These are phyloP conservation scores for Paraconiothyrium brasiliense DNA, from an alignment of 2,329 filamentous ascomycete species.

Conservation along the genomic window DNA sequence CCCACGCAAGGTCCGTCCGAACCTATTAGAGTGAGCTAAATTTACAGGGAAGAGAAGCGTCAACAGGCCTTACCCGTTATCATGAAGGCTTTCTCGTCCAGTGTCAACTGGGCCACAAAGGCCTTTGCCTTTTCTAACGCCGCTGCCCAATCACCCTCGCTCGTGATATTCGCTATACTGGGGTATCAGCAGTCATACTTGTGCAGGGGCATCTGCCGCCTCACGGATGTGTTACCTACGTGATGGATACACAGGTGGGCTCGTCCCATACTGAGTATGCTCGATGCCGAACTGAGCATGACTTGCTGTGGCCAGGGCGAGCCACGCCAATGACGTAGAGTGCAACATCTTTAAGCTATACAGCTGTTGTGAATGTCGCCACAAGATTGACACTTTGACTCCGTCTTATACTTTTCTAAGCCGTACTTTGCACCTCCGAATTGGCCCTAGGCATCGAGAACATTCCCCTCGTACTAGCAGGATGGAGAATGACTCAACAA, in stretches of 20 bases:
- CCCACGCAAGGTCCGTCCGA: slow-evolving; percentile 45
- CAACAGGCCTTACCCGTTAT: slow-evolving; percentile 34
- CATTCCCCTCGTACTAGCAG: background rate
- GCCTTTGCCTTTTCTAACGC: slow-evolving; percentile 44
- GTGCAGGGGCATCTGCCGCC: background rate
- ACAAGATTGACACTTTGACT: background rate
- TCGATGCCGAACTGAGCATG: slow-evolving; percentile 31
- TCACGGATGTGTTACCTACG: slow-evolving; percentile 23
- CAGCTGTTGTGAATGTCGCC: background rate
- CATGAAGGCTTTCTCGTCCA: slow-evolving; percentile 47
- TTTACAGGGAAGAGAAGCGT: background rate
- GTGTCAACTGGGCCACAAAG: slow-evolving; percentile 41
- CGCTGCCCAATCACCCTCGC: slow-evolving; percentile 43
- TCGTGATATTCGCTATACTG: slow-evolving; percentile 36
- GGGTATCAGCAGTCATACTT: background rate
- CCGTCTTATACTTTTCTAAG: background rate
- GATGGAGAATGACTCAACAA: background rate
- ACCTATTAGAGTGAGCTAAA: slow-evolving; percentile 19
- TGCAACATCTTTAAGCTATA: slow-evolving; percentile 13
- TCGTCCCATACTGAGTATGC: slow-evolving; percentile 38
- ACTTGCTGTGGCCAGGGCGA: slow-evolving; percentile 19
- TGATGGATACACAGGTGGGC: slow-evolving; percentile 40
- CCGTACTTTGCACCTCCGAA: background rate
- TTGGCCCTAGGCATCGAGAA: background rate
- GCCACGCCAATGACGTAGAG: slow-evolving; percentile 14